Percentiles rank a stretch among this genome's conserved stretches.
Evolutionary conservation across 2,329 filamentous ascomycete species (phyloP).

Genomic region (Sclerotiophoma versabilis): DNA sequence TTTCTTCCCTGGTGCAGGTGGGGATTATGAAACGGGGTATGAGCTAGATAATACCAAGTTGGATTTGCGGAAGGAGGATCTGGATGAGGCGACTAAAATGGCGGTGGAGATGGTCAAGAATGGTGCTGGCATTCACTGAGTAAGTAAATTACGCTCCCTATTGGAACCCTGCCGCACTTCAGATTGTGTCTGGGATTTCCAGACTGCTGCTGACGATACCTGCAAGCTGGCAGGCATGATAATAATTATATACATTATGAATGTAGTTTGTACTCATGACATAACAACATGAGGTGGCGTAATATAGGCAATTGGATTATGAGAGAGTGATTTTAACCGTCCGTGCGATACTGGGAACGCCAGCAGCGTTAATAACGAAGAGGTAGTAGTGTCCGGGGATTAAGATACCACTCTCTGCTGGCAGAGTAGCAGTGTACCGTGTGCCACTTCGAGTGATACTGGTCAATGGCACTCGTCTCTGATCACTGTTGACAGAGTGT

Average conservation of each 20-base stretch:
- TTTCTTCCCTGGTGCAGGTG: conserved; percentile 24
- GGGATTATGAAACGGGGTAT: conserved; percentile 25
- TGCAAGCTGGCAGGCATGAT: too few species aligned
- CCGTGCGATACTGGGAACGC: conserved; percentile 31
- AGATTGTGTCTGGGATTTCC: background rate
- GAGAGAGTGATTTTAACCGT: conserved; percentile 27
- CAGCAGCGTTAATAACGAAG: conserved; percentile 27
- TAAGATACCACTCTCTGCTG: conserved; percentile 30
- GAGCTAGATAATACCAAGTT: conserved; percentile 60
- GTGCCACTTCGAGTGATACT: conserved; percentile 13
- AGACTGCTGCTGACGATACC: background rate
- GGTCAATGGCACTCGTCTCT: conserved; percentile 32
- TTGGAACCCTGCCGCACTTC: too few species aligned
- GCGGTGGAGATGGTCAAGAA: conserved; percentile 57
- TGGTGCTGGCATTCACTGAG: conserved; percentile 1
- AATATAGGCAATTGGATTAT: background rate
- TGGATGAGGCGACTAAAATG: conserved; percentile 64
- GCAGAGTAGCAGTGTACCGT: conserved; percentile 25
- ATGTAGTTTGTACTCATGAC: background rate
- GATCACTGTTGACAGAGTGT: conserved; percentile 40
- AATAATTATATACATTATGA: conserved; percentile 3
- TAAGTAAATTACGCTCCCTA: too few species aligned
- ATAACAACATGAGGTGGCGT: background rate
- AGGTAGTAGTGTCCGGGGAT: conserved; percentile 37
- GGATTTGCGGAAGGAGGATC: conserved; percentile 63